Evolutionary conservation across 2,329 filamentous ascomycete species (phyloP).

Genomic region (Penicillium aurantiogriseum): DNA sequence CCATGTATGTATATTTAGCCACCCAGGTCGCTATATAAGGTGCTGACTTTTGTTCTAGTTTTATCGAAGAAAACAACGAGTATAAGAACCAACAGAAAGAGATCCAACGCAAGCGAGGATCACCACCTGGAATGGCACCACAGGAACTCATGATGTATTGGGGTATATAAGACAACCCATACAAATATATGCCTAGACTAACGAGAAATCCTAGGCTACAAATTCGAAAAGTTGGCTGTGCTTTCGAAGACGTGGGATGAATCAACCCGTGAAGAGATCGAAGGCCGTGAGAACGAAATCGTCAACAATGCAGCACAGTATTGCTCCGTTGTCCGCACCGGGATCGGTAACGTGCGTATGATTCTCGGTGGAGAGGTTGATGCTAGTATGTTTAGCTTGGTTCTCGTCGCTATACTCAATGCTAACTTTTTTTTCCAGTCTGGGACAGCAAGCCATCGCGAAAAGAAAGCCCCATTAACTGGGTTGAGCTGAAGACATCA

Average conservation of each 20-base stretch:
- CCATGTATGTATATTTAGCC: slow-evolving; percentile 47
- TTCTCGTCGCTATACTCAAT: background rate
- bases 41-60: slow-evolving; percentile 54
- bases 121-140: slow-evolving; percentile 56
- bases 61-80: slow-evolving; percentile 85
- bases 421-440: slow-evolving; percentile 49
- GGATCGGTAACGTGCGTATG: slow-evolving; percentile 71
- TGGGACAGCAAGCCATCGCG: slow-evolving; percentile 76
- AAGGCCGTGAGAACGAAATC: slow-evolving; percentile 65
- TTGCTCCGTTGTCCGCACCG: slow-evolving; percentile 88
- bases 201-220: slow-evolving; percentile 66
- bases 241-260: slow-evolving; percentile 72
- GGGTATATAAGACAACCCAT: slow-evolving; percentile 55
- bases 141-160: slow-evolving; percentile 88
- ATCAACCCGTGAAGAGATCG: slow-evolving; percentile 72
- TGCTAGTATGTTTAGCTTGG: slow-evolving; percentile 57
- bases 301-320: slow-evolving; percentile 94
- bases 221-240: slow-evolving; percentile 85
- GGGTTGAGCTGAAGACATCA: slow-evolving; percentile 94
- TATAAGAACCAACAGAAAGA: slow-evolving; percentile 65
- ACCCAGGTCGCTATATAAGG: background rate
- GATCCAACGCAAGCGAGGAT: slow-evolving; percentile 54
- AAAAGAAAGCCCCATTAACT: slow-evolving; percentile 71
- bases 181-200: background rate
- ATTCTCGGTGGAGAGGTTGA: slow-evolving; percentile 94